Evolutionary conservation across 768 basidiomycete species (phyloP).

Genomic region (Exidia glandulosa): DNA sequence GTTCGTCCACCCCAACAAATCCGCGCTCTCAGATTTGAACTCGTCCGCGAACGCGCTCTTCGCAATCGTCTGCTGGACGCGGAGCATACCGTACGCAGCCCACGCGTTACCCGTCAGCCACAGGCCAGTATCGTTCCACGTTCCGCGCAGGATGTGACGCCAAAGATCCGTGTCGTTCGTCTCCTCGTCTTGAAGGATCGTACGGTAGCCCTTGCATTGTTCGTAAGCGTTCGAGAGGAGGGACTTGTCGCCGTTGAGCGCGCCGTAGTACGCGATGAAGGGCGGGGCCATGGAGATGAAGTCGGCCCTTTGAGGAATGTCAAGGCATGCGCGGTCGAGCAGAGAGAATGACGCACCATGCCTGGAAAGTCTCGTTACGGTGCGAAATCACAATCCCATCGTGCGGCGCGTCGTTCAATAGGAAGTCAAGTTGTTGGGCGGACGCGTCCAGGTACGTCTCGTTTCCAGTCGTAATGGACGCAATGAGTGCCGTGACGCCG

Average conservation of each 20-base stretch:
- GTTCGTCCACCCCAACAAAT: constrained; percentile 24
- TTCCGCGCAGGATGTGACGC: constrained; percentile 16
- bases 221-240: constrained; percentile 14
- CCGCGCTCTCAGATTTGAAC: constrained; percentile 20
- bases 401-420: constrained; percentile 5
- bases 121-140: constrained; percentile 7
- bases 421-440: constrained; percentile 12
- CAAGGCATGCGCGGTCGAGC: constrained; percentile 10
- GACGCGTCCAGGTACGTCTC: constrained; percentile 9
- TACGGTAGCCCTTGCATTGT: constrained; percentile 18
- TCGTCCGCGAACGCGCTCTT: constrained; percentile 15
- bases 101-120: constrained; percentile 21
- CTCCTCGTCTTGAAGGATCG: constrained; percentile 6
- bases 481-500: constrained; percentile 8
- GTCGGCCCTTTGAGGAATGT: constrained; percentile 8
- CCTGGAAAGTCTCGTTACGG: not conserved
- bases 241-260: constrained; percentile 14
- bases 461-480: constrained; percentile 6
- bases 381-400: constrained; percentile 17
- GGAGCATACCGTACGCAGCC: constrained; percentile 30
- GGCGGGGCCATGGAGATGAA: constrained; percentile 23
- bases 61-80: constrained; percentile 27
- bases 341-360: not conserved
- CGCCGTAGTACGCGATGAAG: constrained; percentile 23
- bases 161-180: constrained; percentile 10